A percentile compares a stretch with the other conserved stretches of the same genome.
Evolutionary conservation across 2,329 filamentous ascomycete genomes (phyloP).

Genomic region (Pseudogymnoascus sp.): DNA sequence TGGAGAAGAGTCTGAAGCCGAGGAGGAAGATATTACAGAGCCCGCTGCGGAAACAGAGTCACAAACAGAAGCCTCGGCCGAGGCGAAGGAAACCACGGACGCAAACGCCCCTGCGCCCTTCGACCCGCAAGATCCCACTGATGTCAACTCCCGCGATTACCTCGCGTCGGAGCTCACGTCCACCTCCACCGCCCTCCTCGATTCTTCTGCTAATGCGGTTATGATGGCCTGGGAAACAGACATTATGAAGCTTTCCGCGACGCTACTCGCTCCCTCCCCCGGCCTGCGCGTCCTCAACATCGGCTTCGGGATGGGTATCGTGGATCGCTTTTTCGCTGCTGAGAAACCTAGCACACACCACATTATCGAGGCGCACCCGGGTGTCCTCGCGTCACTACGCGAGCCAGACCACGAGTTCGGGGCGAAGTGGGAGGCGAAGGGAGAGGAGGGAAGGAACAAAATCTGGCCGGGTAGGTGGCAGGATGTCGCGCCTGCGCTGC

Average conservation of each 20-base stretch:
- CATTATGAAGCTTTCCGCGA: conserved; percentile 74
- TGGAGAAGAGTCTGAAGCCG: conserved; percentile 38
- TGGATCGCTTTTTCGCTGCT: conserved; percentile 67
- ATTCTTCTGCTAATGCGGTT: conserved; percentile 69
- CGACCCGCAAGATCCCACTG: conserved; percentile 23
- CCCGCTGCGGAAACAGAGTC: conserved; percentile 23
- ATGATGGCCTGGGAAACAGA: conserved; percentile 92
- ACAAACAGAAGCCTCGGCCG: conserved; percentile 19
- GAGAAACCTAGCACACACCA: conserved; percentile 64
- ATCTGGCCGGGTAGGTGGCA: conserved; percentile 75
- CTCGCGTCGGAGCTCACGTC: conserved; percentile 59
- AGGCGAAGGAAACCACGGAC: conserved; percentile 16
- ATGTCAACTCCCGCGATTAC: conserved; percentile 58
- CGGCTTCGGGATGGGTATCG: conserved; percentile 85
- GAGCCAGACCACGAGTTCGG: conserved; percentile 37
- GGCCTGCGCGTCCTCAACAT: conserved; percentile 73
- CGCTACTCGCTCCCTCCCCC: conserved; percentile 47
- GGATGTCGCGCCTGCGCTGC: conserved; percentile 60
- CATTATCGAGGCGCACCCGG: conserved; percentile 78
- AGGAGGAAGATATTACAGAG: conserved; percentile 29
- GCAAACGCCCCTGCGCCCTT: conserved; percentile 17
- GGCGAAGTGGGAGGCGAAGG: conserved; percentile 43
- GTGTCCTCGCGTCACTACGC: conserved; percentile 58
- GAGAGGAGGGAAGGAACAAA: conserved; percentile 55
- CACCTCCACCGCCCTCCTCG: conserved; percentile 58